Evolutionary conservation across 805 yeast species (phyloP).

Genomic region (Ogataea ramenticola): DNA sequence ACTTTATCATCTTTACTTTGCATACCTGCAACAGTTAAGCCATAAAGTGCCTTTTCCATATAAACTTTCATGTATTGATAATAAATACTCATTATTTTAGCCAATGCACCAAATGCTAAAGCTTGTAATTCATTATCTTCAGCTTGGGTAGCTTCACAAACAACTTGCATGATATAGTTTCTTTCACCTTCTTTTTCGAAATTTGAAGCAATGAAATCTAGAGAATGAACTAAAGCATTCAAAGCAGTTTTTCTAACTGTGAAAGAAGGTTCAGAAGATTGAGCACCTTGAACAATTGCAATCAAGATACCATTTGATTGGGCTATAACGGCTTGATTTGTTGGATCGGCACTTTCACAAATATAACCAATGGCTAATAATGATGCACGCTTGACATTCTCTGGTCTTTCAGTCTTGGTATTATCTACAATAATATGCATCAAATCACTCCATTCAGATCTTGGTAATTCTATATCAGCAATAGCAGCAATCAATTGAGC

Average conservation of each 20-base stretch:
- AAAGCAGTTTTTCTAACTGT: constrained; percentile 84
- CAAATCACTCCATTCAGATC: constrained; percentile 81
- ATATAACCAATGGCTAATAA: constrained; percentile 88
- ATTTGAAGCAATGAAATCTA: constrained; percentile 81
- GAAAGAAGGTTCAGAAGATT: constrained; percentile 64
- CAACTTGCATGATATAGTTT: constrained; percentile 96
- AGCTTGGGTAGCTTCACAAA: constrained; percentile 97
- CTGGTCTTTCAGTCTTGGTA: constrained; percentile 73
- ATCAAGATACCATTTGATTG: constrained; percentile 90
- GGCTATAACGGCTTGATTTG: constrained; percentile 63
- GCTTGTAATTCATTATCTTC: constrained; percentile 77
- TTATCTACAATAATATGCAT: constrained; percentile 79
- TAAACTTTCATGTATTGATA: constrained; percentile 86
- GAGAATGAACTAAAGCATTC: constrained; percentile 83
- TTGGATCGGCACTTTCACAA: constrained; percentile 90
- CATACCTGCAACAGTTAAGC: constrained; percentile 89
- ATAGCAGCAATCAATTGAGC: constrained; percentile 96
- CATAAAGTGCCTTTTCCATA: constrained; percentile 95
- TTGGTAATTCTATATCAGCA: constrained; percentile 91
- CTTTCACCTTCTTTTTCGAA: constrained; percentile 93
- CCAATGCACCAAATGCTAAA: constrained; percentile 91
- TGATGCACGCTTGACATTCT: constrained; percentile 78
- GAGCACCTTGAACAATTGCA: constrained; percentile 96
- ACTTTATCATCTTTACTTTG: constrained; percentile 75
- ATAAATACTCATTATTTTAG: constrained; percentile 84